Percentiles rank a stretch among this genome's conserved stretches.
phyloP scores from a whole-genome alignment of 805 yeast genomes.

The Priceomyces haplophilus region DNA sequence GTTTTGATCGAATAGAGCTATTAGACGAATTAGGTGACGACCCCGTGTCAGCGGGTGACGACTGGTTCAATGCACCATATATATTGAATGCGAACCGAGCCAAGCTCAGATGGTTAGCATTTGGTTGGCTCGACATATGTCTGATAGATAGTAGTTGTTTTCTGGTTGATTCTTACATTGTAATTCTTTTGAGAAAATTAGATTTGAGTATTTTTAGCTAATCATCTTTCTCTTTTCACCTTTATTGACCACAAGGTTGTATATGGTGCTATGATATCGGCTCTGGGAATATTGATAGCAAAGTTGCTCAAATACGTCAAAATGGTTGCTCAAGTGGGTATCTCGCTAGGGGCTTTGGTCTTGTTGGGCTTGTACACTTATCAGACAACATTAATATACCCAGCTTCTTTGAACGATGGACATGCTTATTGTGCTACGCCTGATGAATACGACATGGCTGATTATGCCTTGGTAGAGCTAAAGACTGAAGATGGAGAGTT shows the following conservation, averaged over 20 bases:
- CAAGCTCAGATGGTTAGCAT: conserved; percentile 17
- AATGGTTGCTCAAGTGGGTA: conserved; percentile 37
- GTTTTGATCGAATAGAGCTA: conserved; percentile 8
- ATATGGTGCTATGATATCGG: not conserved
- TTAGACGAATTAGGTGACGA: conserved; percentile 16
- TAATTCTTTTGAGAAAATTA: too few species aligned
- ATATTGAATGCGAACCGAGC: conserved; percentile 60
- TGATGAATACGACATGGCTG: conserved; percentile 54
- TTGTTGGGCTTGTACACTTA: conserved; percentile 54
- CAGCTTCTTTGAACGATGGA: conserved; percentile 76
- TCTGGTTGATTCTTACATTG: not conserved
- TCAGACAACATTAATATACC: conserved; percentile 75
- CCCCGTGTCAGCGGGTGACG: conserved; percentile 7
- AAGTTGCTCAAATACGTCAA: conserved; percentile 20
- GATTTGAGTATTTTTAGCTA: too few species aligned
- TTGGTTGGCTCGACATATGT: conserved; percentile 5
- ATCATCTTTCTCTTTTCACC: too few species aligned
- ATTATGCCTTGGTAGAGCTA: conserved; percentile 57
- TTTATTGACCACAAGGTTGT: too few species aligned
- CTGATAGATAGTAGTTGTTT: not conserved
- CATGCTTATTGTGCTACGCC: conserved; percentile 75
- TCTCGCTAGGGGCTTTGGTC: conserved; percentile 42
- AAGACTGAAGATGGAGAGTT: conserved; percentile 68
- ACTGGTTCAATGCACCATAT: conserved; percentile 39
- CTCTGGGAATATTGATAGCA: conserved; percentile 1